Conservation (phyloP, 2,329 filamentous ascomycete species). For the Orbilia quercus region DNA sequence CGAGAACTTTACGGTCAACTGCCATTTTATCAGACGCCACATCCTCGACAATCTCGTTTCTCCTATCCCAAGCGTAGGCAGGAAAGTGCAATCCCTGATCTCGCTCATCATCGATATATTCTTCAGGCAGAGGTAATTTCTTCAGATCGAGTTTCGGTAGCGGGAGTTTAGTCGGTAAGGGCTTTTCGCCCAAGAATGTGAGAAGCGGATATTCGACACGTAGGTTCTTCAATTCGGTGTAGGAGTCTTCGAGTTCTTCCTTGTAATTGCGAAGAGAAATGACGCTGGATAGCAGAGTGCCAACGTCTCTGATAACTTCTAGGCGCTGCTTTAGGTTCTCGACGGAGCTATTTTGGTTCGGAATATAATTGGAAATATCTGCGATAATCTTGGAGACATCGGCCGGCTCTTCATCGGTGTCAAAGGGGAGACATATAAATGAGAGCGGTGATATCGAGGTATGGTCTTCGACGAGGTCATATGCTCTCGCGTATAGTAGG, state of each 20-base stretch:
- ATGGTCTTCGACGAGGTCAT: conserved; percentile 51
- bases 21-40: conserved; percentile 38
- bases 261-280: conserved; percentile 23
- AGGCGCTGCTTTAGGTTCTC: conserved; percentile 4
- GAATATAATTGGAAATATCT: conserved; percentile 1
- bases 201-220: conserved; percentile 34
- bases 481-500: conserved; percentile 40
- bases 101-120: conserved; percentile 2
- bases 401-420: conserved; percentile 24
- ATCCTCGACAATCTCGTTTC: conserved; percentile 40
- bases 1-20: conserved; percentile 31
- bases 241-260: conserved; percentile 4
- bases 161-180: not conserved
- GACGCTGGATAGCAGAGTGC: conserved; percentile 14
- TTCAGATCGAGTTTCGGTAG: conserved; percentile 7
- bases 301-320: conserved; percentile 33
- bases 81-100: conserved; percentile 39
- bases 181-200: not conserved
- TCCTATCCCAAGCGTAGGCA: conserved; percentile 36
- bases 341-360: not conserved
- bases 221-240: not conserved
- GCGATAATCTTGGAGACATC: conserved; percentile 6
- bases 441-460: conserved; percentile 52
- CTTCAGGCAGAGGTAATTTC: conserved; percentile 5
- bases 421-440: conserved; percentile 47